phyloP scores from a whole-genome alignment of 306 rosid species.

The Arachis hypogaea region DNA sequence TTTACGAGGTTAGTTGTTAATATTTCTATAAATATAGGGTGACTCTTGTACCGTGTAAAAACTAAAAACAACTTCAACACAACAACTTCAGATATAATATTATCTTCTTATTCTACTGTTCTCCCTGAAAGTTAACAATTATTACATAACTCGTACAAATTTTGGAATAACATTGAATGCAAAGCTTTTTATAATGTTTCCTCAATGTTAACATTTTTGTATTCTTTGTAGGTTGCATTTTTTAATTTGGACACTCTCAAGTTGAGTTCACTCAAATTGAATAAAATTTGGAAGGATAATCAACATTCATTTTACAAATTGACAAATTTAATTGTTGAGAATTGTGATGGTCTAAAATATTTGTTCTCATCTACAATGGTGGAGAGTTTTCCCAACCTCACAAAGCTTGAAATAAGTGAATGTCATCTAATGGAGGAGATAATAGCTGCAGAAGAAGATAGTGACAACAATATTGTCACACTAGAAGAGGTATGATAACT shows the following conservation, averaged over 20 bases:
- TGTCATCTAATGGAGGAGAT: slow-evolving; percentile 25
- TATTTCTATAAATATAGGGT: no score
- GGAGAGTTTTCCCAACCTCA: not conserved
- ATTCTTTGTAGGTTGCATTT: not conserved
- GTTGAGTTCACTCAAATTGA: not conserved
- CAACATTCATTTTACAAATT: not conserved
- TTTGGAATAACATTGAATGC: not conserved
- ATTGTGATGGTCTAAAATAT: slow-evolving; percentile 1
- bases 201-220: not conserved
- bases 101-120: no score
- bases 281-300: not conserved
- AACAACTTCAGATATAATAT: no score
- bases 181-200: no score
- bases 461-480: not conserved
- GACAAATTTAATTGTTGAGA: not conserved
- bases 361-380: not conserved
- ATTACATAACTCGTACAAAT: not conserved
- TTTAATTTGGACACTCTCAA: not conserved
- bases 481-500: not conserved
- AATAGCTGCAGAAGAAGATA: not conserved
- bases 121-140: no score
- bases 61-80: no score
- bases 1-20: no score
- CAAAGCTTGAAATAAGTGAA: not conserved
- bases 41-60: no score